phyloP scores from a whole-genome alignment of 352 stramenopile genomes.

The Globisporangium nunn region DNA sequence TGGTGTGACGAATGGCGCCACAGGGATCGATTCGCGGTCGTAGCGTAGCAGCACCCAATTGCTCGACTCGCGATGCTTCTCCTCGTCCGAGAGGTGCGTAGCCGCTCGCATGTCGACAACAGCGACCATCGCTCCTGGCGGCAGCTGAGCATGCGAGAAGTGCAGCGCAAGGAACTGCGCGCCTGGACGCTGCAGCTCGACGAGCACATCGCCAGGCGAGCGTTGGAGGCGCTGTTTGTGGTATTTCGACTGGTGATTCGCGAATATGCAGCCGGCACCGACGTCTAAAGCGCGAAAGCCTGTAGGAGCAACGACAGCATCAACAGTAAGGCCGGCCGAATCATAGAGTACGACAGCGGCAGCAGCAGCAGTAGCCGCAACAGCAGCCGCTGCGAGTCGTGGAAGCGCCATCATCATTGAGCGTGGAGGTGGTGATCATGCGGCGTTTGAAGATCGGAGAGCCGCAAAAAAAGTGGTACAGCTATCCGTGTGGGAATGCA shows the following conservation, averaged over 20 bases:
- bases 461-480: slow-evolving; percentile 1
- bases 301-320: too few species aligned
- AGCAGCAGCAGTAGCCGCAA: too few species aligned
- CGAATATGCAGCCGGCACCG: neutral
- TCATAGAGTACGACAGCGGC: neutral
- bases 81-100: neutral
- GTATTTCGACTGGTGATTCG: neutral
- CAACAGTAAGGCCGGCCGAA: neutral
- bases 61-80: neutral
- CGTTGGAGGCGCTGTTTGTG: neutral
- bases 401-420: neutral
- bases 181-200: slow-evolving; percentile 12
- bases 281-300: neutral
- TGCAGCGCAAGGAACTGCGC: slow-evolving; percentile 34
- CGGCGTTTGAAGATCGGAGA: slow-evolving; percentile 6
- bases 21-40: neutral
- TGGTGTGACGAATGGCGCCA: slow-evolving; percentile 13
- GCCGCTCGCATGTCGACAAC: slow-evolving; percentile 12
- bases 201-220: slow-evolving; percentile 3
- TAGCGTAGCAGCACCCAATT: neutral
- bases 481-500: neutral
- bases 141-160: slow-evolving; percentile 20
- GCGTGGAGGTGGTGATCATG: too few species aligned
- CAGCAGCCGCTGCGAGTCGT: neutral
- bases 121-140: slow-evolving; percentile 11